These are phyloP conservation scores for Tulasnella sp. DNA, from an alignment of 768 basidiomycete genomes.

Conservation along the genomic window DNA sequence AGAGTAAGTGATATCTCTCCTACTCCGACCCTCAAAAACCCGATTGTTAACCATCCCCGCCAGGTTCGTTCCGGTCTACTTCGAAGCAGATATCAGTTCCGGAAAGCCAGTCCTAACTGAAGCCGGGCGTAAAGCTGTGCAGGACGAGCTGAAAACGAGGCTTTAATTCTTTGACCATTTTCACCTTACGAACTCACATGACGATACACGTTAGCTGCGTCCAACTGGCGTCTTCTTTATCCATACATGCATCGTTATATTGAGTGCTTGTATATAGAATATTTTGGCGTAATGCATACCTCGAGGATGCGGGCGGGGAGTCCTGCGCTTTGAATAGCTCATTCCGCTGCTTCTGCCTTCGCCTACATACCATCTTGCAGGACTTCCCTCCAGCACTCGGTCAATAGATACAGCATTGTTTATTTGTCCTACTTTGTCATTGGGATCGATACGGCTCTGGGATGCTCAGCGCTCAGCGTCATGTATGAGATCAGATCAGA, in stretches of 20 bases:
- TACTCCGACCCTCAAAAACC: neutral
- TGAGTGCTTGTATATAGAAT: neutral
- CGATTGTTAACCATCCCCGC: neutral
- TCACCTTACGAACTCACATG: too few species aligned
- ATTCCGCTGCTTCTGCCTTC: too few species aligned
- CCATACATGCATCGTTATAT: neutral
- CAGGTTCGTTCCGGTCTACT: conserved; percentile 67
- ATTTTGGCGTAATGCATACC: neutral
- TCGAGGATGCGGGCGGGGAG: too few species aligned
- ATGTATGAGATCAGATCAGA: too few species aligned
- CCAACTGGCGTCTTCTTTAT: neutral
- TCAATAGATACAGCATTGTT: too few species aligned
- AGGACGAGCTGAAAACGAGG: conserved; percentile 32
- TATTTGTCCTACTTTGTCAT: too few species aligned
- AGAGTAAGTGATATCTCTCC: conserved; percentile 44
- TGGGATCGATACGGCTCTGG: too few species aligned
- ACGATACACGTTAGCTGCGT: too few species aligned
- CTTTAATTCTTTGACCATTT: neutral
- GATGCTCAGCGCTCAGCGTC: too few species aligned
- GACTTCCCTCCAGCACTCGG: too few species aligned
- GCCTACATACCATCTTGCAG: too few species aligned
- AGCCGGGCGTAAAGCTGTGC: conserved; percentile 58
- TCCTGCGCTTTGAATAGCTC: too few species aligned
- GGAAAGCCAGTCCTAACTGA: conserved; percentile 61
- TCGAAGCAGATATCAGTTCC: conserved; percentile 53